Base-by-base conservation (phyloP, 352 stramenopile species). In the Phytophthora capsici region DNA sequence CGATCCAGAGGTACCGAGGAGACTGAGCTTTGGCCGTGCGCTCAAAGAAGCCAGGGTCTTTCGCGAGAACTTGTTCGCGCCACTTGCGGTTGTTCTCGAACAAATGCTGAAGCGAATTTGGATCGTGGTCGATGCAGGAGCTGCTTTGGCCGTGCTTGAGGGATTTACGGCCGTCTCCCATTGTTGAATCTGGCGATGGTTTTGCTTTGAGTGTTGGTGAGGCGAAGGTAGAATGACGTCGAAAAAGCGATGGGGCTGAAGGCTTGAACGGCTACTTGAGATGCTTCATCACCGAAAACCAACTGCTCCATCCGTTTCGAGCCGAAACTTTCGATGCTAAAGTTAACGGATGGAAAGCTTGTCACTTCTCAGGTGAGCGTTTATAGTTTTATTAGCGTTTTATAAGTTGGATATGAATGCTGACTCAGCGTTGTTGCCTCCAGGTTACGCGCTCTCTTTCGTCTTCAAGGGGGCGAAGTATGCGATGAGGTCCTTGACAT, bases 1-100 rank as follows among this genome's bases (percentile, higher is more conserved):
- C 89, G 63, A 97, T 96, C 80, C 86, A 96, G 5, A 97, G 64
- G 63, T 94, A 96, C 71, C 91, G 76, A n/a, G 90, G 90, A 16
- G 86, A 71, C 53, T 97, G 89, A 1, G 79, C 80, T 25, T 76
- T 69, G 1, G 71, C 73, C 25, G 90, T 87, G 32, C 84, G 76
- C 44, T 88, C 73, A 41, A 94, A 93, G 78, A 88, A 93, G 17
- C 77, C 55, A 6, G 82, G 80, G 50, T 91, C 78, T 56, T 64
- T 59, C 43, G 67, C 45, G 40, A 81, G 79, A 61, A 88, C 88
- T 16, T 51, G 56, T 19, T 88, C 72, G 34, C 79, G 77, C 85
- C 85, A 93, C 58, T 80, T 81, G 22, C 70, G 70, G 66, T 93
- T 93, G 66, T 86, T 86, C 46, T 89, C 82, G 30, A 89, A 77